A percentile compares a stretch with the other conserved stretches of the same genome.
Evolutionary conservation across 345 rosid species (phyloP).

Genomic region (Boechera divaricarpa): DNA sequence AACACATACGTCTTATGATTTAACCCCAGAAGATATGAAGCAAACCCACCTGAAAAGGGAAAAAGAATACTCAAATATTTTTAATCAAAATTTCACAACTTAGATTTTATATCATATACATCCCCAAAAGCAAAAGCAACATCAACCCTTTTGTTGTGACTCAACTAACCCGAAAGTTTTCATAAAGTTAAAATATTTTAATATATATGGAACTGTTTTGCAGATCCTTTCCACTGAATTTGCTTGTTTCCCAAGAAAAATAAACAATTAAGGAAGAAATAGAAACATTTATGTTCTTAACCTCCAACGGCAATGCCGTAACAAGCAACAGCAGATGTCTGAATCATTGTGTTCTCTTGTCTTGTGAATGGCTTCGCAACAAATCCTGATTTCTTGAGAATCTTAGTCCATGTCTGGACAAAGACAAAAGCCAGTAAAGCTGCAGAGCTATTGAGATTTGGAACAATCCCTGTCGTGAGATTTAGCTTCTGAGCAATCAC

Average conservation of each 20-base stretch:
- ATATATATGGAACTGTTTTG: slow-evolving; percentile 10
- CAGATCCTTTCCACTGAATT: slow-evolving; percentile 7
- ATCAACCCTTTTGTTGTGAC: slow-evolving; percentile 20
- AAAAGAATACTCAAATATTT: background rate
- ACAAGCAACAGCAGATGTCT: slow-evolving; percentile 95
- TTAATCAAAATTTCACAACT: background rate
- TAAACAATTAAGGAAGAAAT: background rate
- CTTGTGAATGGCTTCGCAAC: slow-evolving; percentile 74
- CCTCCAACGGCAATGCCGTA: slow-evolving; percentile 94
- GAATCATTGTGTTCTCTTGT: slow-evolving; percentile 96
- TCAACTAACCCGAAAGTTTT: slow-evolving; percentile 20
- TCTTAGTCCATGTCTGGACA: slow-evolving; percentile 80
- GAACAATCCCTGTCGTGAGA: slow-evolving; percentile 80
- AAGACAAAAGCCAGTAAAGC: slow-evolving; percentile 84
- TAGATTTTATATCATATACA: slow-evolving; percentile 15
- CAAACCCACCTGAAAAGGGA: slow-evolving; percentile 78
- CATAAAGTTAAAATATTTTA: slow-evolving; percentile 1
- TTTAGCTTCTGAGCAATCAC: slow-evolving; percentile 87
- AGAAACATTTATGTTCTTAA: slow-evolving; percentile 30
- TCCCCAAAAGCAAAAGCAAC: slow-evolving; percentile 31
- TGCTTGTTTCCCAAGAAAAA: slow-evolving; percentile 20
- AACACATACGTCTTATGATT: slow-evolving; percentile 81
- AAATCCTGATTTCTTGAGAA: slow-evolving; percentile 70
- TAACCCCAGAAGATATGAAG: slow-evolving; percentile 85
- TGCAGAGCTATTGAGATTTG: slow-evolving; percentile 85